Conservation (phyloP, 495 filamentous ascomycete genomes). For the Xylona heveae region DNA sequence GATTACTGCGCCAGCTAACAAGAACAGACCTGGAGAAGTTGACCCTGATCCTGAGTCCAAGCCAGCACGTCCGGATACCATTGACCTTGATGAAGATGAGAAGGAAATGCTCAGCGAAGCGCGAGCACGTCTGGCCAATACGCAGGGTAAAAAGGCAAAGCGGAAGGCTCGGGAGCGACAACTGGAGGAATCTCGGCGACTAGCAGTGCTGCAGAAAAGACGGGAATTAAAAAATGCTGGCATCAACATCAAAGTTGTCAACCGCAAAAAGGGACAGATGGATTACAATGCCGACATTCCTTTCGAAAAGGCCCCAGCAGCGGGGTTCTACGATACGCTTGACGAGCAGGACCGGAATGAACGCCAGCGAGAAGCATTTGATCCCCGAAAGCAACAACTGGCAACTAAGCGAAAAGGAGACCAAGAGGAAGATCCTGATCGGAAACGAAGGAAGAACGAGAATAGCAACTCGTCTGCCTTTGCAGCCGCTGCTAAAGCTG, state of each 20-base stretch:
- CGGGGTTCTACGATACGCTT: conserved; percentile 82
- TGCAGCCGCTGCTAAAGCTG: conserved; percentile 82
- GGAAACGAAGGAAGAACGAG: conserved; percentile 71
- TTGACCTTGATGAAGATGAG: conserved; percentile 96
- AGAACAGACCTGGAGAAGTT: conserved; percentile 57
- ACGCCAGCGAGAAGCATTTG: conserved; percentile 67
- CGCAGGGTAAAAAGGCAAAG: conserved; percentile 97
- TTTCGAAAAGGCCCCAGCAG: conserved; percentile 77
- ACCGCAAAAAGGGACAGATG: conserved; percentile 86
- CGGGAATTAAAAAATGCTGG: conserved; percentile 92
- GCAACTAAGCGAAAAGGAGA: conserved; percentile 94
- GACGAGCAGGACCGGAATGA: conserved; percentile 72
- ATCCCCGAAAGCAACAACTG: conserved; percentile 83
- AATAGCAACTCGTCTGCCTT: conserved; percentile 47
- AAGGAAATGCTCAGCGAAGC: conserved; percentile 99
- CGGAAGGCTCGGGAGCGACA: conserved; percentile 90
- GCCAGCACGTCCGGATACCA: conserved; percentile 89
- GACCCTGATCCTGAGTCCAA: conserved; percentile 94
- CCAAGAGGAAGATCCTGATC: conserved; percentile 48
- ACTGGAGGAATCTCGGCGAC: conserved; percentile 75
- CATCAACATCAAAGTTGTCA: conserved; percentile 94
- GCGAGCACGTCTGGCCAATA: conserved; percentile 86
- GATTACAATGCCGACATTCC: conserved; percentile 98
- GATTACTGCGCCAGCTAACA: conserved; percentile 15
- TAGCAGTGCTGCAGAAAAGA: conserved; percentile 84